phyloP scores from a whole-genome alignment of 306 rosid genomes.

The Acacia melanoxylon region DNA sequence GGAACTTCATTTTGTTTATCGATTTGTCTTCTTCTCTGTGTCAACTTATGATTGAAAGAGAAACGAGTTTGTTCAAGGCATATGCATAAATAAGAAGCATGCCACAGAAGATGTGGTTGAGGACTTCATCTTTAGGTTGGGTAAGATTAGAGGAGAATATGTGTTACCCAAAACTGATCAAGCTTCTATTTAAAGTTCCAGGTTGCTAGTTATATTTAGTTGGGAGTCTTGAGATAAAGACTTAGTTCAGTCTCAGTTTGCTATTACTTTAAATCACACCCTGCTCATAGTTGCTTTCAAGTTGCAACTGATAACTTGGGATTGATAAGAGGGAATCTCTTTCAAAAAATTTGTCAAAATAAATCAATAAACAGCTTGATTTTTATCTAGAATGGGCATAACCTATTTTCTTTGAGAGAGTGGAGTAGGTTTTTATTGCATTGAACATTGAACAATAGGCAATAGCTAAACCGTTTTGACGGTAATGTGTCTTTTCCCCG shows the following conservation, averaged over 20 bases:
- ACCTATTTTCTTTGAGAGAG: neutral
- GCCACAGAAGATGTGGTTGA: neutral
- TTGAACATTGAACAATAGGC: neutral
- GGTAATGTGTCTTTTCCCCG: neutral
- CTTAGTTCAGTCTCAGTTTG: neutral
- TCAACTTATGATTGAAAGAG: neutral
- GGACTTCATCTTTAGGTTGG: neutral
- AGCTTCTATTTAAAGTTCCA: neutral
- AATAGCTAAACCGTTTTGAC: neutral
- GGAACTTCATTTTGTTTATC: neutral
- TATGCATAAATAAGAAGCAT: neutral
- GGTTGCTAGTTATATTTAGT: neutral
- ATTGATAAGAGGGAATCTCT: neutral
- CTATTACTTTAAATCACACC: neutral
- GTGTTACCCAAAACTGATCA: neutral
- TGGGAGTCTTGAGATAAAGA: neutral
- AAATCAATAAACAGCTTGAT: neutral
- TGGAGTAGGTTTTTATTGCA: neutral
- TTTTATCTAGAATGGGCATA: neutral
- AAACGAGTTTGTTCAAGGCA: neutral
- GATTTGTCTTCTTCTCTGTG: neutral
- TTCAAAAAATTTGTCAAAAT: neutral
- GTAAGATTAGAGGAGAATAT: neutral
- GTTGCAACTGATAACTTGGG: neutral
- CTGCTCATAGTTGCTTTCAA: neutral